Evolutionary conservation across 306 rosid genomes (phyloP).

Genomic region (Prunus armeniaca): DNA sequence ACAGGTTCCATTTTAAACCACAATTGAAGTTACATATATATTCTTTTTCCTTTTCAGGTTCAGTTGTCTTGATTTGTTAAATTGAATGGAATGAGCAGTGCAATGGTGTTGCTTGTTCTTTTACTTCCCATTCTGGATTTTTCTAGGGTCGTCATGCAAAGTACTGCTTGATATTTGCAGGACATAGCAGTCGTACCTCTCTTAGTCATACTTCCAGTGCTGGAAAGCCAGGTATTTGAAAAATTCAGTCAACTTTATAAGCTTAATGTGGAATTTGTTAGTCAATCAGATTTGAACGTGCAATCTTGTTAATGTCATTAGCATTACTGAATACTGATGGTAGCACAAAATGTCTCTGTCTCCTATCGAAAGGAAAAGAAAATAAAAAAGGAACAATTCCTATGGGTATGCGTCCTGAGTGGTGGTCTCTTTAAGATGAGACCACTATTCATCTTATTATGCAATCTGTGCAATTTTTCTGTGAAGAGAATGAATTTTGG

Average conservation of each 20-base stretch:
- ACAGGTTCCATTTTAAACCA: constrained; percentile 56
- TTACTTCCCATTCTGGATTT: constrained; percentile 29
- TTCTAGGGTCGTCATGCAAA: constrained; percentile 23
- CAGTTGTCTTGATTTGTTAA: constrained; percentile 16
- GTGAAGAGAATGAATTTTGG: neutral
- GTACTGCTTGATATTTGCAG: constrained; percentile 58
- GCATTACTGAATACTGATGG: neutral
- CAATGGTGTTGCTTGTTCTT: constrained; percentile 13
- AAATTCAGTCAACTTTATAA: neutral
- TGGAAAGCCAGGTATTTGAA: constrained; percentile 88
- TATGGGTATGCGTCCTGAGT: neutral
- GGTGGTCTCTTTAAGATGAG: neutral
- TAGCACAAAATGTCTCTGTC: neutral
- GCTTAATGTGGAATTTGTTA: neutral
- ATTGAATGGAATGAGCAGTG: constrained; percentile 12
- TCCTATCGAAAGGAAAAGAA: neutral
- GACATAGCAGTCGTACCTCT: constrained; percentile 99
- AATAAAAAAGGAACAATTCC: neutral
- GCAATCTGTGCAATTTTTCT: neutral
- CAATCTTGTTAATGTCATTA: neutral
- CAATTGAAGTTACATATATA: neutral
- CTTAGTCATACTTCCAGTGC: constrained; percentile 92
- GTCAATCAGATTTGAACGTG: neutral
- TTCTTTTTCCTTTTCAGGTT: constrained; percentile 17
- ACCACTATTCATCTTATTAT: neutral